Percentiles rank a stretch among this genome's conserved stretches.
phyloP scores from a whole-genome alignment of 2,329 filamentous ascomycete genomes.

The Biscogniauxia sp. region DNA sequence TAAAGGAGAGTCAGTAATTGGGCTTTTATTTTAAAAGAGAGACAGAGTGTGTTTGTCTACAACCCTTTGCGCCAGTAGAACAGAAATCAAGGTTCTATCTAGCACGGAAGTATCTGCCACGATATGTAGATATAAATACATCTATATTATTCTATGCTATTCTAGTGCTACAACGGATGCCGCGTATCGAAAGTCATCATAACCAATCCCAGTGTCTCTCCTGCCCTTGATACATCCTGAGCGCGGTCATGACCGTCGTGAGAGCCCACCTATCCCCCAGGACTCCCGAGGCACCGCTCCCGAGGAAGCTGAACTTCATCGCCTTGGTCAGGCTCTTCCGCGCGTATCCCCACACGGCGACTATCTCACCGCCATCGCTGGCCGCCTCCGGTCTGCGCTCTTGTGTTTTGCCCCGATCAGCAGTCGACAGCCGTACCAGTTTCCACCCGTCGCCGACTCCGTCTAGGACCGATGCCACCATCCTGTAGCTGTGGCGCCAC shows the following conservation, averaged over 20 bases:
- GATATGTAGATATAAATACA: no score
- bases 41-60: no score
- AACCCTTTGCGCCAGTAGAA: no score
- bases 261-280: constrained; percentile 39
- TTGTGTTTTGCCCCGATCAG: background rate
- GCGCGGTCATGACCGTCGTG: constrained; percentile 37
- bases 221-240: constrained; percentile 23
- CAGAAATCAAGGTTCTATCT: no score
- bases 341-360: constrained; percentile 34
- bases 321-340: constrained; percentile 33
- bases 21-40: no score
- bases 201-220: background rate
- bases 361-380: constrained; percentile 32
- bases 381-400: background rate
- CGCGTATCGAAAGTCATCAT: no score
- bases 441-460: constrained; percentile 9
- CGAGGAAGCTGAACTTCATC: constrained; percentile 36
- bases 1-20: no score
- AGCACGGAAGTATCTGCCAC: no score
- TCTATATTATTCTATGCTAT: no score
- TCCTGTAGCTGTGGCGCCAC: constrained; percentile 8
- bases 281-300: constrained; percentile 34
- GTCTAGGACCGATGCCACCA: constrained; percentile 1
- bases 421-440: constrained; percentile 6
- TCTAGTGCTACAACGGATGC: no score